A percentile compares a stretch with the other conserved stretches of the same genome.
Conservation (phyloP, 768 basidiomycete species). For the Suillus spraguei region DNA sequence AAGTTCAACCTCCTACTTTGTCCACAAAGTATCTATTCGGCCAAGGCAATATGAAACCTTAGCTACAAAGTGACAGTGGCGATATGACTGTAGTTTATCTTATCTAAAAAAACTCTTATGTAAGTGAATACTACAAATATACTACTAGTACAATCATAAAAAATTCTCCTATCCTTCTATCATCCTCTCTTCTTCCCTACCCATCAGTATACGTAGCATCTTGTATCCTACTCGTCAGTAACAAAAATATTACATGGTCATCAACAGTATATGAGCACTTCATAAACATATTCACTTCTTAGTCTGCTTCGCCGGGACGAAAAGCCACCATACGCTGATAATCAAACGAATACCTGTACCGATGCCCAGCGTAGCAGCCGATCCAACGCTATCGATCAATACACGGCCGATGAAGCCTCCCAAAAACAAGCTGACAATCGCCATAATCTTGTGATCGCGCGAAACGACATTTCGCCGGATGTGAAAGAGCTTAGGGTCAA, state of each 20-base stretch:
- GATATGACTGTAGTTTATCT: too few relatives aligned
- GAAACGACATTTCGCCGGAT: constrained; percentile 51
- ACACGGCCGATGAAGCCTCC: constrained; percentile 73
- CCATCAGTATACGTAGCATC: neutral
- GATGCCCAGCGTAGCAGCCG: constrained; percentile 66
- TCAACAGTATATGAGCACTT: neutral
- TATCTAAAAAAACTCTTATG: neutral
- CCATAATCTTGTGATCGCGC: constrained; percentile 74
- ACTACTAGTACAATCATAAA: neutral
- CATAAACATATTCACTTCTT: constrained; percentile 5
- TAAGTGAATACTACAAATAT: neutral
- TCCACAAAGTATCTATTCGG: too few relatives aligned
- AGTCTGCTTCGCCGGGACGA: constrained; percentile 45
- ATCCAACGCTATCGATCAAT: constrained; percentile 59
- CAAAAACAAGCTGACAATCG: constrained; percentile 66
- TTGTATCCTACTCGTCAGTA: neutral
- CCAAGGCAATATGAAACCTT: too few relatives aligned
- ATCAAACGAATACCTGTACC: constrained; percentile 63
- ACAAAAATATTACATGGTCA: neutral
- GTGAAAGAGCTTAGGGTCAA: constrained; percentile 75
- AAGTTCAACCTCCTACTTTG: too few relatives aligned
- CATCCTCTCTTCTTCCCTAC: neutral
- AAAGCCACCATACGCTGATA: constrained; percentile 65
- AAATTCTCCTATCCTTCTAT: too few relatives aligned
- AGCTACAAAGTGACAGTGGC: too few relatives aligned